Percentiles rank a stretch among this genome's conserved stretches.
phyloP scores from a whole-genome alignment of 108 stramenopile genomes.

The Fragilaria crotonensis region DNA sequence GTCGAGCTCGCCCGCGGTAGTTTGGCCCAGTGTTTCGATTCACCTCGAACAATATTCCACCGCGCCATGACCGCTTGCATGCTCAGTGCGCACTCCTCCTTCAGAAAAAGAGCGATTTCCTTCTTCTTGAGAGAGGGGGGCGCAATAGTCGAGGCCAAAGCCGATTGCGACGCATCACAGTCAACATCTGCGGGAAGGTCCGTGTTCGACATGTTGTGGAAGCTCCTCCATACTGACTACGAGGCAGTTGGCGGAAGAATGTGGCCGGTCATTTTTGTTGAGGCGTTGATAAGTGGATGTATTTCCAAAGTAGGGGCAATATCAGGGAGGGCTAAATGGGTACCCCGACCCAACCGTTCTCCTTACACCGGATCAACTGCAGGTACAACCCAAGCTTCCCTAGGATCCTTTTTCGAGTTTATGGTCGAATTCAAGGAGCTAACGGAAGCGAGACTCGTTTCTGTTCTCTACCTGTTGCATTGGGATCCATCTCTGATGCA shows the following conservation, averaged over 20 bases:
- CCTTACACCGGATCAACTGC: not conserved
- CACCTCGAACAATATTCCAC: conserved; percentile 13
- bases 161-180: not conserved
- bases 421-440: not conserved
- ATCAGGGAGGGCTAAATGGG: not conserved
- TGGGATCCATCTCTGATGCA: conserved; percentile 38
- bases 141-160: conserved; percentile 1
- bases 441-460: not conserved
- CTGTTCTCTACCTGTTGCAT: conserved; percentile 28
- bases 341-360: not conserved
- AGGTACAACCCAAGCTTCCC: not conserved
- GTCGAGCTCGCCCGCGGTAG: not conserved
- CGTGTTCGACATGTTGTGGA: conserved; percentile 34
- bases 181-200: not conserved
- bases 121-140: not conserved
- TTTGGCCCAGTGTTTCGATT: conserved; percentile 2
- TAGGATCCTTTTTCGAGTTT: not conserved
- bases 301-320: not conserved
- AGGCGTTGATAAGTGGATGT: conserved; percentile 23
- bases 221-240: conserved; percentile 54
- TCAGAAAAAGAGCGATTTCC: not conserved
- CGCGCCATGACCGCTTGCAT: conserved; percentile 40
- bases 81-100: conserved; percentile 31
- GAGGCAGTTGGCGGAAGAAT: conserved; percentile 58
- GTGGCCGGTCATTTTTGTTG: conserved; percentile 63